These are phyloP conservation scores for Hordeum vulgare DNA, from an alignment of 176 grass and related monocot species.

Conservation along the genomic window MorexV3_pseudomolecules_assembly NC_058522.1:553653053-553653552, in stretches of 20 bases:
- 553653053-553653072: slow-evolving; percentile 34
- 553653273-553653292: background rate
- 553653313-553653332: background rate
- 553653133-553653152: background rate
- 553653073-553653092: slow-evolving; percentile 85
- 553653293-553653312: background rate
- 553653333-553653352: background rate
- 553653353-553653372: background rate
- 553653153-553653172: background rate
- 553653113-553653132: slow-evolving; percentile 94
- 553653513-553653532: background rate
- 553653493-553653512: background rate
- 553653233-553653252: background rate
- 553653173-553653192: background rate
- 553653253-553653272: background rate
- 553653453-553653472: background rate
- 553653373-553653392: background rate
- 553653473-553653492: background rate
- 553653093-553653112: slow-evolving; percentile 96
- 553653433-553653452: background rate
- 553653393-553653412: background rate
- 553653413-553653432: background rate
- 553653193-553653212: background rate
- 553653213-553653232: background rate
- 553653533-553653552: background rate